Evolutionary conservation across 2,329 filamentous ascomycete genomes (phyloP), one percentile per base, ranked within the genome.

Genomic region (Xylaria sp.): DNA sequence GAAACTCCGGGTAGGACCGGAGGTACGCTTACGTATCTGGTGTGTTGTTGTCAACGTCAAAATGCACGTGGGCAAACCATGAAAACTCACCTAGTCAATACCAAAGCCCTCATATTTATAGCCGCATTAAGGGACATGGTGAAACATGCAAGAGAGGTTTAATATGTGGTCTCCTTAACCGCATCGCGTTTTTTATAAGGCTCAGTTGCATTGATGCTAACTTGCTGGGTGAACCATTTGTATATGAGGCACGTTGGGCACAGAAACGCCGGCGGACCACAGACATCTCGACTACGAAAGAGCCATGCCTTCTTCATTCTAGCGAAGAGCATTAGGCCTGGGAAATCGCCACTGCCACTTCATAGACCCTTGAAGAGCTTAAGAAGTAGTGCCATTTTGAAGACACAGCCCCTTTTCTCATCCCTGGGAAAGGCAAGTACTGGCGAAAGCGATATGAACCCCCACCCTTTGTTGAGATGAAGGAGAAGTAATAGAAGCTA

Each of bases 331-430:
- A 22, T 27, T 3, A 61, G 2, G 27, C 22, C 20, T n/a, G 10
- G 6, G 20, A 55, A 39, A 22, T 39, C 4, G 54, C 36, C 6
- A 51, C 20, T 29, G 13, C 39, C 13, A 27, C 36, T 61, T 7
- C 31, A 39, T 20, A 45, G 7, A 11, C 42, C 51, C 38, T 33
- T 1, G 29, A 47, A 17, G 25, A 11, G 33, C 17, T 53, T 11
- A n/a, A 20, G 15, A 54, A 17, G 10, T 31, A 47, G n/a, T 10
- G 31, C 17, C n/a, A 29, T 42, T 39, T 62, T 1, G 27, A 56
- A 36, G 51, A 47, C 20, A 56, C 51, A 2, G 27, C 63, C 63
- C 53, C 45, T 58, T 66, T 54, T 33, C 47, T 57, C 58, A 20
- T 25, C 3, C 42, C 27, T 29, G 27, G 6, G 27, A 58, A 44